These are phyloP conservation scores for Peronospora farinosa DNA, from an alignment of 352 stramenopile genomes.

Conservation along the genomic window DNA sequence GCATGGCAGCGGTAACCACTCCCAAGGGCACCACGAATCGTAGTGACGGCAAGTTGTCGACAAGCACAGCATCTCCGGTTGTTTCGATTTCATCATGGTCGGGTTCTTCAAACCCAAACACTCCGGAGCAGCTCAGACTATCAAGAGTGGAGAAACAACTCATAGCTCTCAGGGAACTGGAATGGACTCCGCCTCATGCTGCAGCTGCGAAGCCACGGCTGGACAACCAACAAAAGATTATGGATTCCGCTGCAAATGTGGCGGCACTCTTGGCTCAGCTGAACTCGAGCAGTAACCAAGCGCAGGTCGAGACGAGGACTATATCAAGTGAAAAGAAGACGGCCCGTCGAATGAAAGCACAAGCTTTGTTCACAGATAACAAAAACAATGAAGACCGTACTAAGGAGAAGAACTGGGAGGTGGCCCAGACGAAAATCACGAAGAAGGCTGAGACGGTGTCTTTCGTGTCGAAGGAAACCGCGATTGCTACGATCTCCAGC, in stretches of 20 bases:
- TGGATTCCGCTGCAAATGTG: conserved; percentile 17
- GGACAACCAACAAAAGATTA: conserved; percentile 15
- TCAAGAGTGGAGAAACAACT: conserved; percentile 35
- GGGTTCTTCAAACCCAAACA: conserved; percentile 58
- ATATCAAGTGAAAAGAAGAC: conserved; percentile 16
- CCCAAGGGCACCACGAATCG: conserved; percentile 20
- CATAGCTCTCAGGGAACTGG: conserved; percentile 41
- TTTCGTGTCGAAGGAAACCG: conserved; percentile 7
- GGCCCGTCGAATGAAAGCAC: conserved; percentile 25
- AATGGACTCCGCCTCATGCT: conserved; percentile 42
- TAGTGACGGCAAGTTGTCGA: conserved; percentile 12
- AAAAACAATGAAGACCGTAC: conserved; percentile 8
- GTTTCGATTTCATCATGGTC: conserved; percentile 70
- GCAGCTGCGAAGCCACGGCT: conserved; percentile 3
- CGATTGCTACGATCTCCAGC: conserved; percentile 1
- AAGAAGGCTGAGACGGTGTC: neutral
- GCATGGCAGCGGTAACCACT: conserved; percentile 24
- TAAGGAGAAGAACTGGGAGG: conserved; percentile 8
- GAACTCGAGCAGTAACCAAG: conserved; percentile 14
- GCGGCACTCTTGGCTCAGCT: conserved; percentile 20
- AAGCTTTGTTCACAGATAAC: conserved; percentile 30
- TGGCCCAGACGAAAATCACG: conserved; percentile 1
- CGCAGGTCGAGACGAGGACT: conserved; percentile 4
- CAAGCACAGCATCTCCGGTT: conserved; percentile 47
- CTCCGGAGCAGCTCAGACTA: conserved; percentile 37